These are phyloP conservation scores for Chenopodium suecicum DNA, from an alignment of 148 eudicot genomes.

Conservation along the genomic window DNA sequence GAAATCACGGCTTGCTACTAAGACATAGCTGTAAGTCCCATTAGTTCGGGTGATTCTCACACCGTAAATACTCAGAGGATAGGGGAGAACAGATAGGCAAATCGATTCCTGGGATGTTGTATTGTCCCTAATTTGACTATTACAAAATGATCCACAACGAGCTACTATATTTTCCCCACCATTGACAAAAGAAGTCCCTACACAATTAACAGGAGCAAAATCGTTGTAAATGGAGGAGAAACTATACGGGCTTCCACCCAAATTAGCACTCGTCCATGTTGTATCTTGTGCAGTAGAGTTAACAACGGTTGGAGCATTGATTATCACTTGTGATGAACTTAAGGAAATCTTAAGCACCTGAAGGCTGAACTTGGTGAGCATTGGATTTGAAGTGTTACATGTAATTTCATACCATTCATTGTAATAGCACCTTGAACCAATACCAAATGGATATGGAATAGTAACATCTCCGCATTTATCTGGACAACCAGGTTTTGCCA, in stretches of 20 bases:
- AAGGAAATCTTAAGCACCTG: slow-evolving; percentile 18
- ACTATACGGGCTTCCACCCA: slow-evolving; percentile 16
- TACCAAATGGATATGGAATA: slow-evolving; percentile 25
- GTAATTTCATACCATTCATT: slow-evolving; percentile 20
- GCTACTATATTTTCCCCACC: slow-evolving; percentile 8
- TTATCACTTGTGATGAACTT: slow-evolving; percentile 5
- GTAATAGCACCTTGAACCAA: slow-evolving; percentile 16
- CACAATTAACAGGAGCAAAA: slow-evolving; percentile 20
- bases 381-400: slow-evolving; percentile 10
- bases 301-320: slow-evolving; percentile 1
- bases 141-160: slow-evolving; percentile 15
- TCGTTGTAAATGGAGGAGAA: slow-evolving; percentile 19
- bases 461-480: slow-evolving; percentile 15
- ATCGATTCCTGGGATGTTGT: neutral
- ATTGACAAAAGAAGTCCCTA: slow-evolving; percentile 14
- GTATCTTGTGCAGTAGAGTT: slow-evolving; percentile 6
- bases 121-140: neutral
- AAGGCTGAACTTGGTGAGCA: slow-evolving; percentile 13
- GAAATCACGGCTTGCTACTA: slow-evolving; percentile 8
- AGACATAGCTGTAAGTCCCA: slow-evolving; percentile 14
- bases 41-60: slow-evolving; percentile 4
- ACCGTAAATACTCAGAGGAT: slow-evolving; percentile 10
- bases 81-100: slow-evolving; percentile 18
- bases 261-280: slow-evolving; percentile 14
- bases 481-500: slow-evolving; percentile 19